Base-by-base conservation (phyloP, 176 grass and related monocot species). In the Cymbopogon citratus region DNA sequence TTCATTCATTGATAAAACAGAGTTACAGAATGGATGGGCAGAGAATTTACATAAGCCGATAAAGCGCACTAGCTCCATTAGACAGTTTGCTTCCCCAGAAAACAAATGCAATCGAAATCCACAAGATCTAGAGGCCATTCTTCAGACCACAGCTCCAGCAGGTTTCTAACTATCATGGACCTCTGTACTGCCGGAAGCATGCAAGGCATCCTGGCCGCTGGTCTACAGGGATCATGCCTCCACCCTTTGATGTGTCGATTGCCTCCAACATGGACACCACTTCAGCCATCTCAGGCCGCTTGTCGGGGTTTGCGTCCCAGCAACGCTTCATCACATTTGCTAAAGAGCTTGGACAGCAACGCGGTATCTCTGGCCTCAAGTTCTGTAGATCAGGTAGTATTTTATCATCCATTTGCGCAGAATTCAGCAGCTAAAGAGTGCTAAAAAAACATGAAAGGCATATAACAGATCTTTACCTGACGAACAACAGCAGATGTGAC, bases 291-390 rank as follows among this genome's bases (percentile, higher is more conserved):
- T 98, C 90, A 2, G 96, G 96, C 9, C 92, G 79, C 87, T 81
- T 95, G 84, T 95, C 92, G 0, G 96, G 85, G 83, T 87, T 95
- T 0, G 90, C 96, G 25, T 98, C 96, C 92, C 96, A 98, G 77
- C 96, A 98, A 2, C 87, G 87, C 36, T 91, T 98, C 96, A 95
- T 98, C 69, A 98, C 88, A 23, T 90, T 91, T 14, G 87, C 86
- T 8, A 98, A 74, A 14, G 96, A 84, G 73, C 79, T 98, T 16
- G 95, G 95, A 31, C 96, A 98, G 76, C 96, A 98, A 54, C 96
- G 88, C 1, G 96, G 96, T 75, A 98, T 95, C 73, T 95, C 96
- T 9, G 96, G 96, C 87, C 96, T 93, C 85, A 98, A 82, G 61
- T 98, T 98, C 96, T 95, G 79, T 14, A 62, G 0, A 79, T 16